phyloP scores from a whole-genome alignment of 1,284 basidiomycete species.

The Puccinia polysora region DNA sequence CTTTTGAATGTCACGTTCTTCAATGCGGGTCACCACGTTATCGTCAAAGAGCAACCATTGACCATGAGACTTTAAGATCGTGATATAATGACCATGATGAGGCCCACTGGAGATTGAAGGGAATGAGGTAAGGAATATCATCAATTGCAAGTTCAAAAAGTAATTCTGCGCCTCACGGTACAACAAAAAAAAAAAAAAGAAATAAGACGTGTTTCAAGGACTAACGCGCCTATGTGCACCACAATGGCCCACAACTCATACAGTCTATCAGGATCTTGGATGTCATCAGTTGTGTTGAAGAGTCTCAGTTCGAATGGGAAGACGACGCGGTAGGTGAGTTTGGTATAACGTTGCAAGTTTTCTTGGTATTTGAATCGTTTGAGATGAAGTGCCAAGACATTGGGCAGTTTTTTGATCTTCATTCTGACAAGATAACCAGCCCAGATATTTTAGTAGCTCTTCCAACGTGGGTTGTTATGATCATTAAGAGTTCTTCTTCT shows the following conservation, averaged over 20 bases:
- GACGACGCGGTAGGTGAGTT: conserved; percentile 89
- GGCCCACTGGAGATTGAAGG: conserved; percentile 67
- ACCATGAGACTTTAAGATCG: conserved; percentile 79
- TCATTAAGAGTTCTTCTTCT: no score
- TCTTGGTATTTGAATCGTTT: conserved; percentile 99
- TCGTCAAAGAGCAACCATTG: conserved; percentile 94
- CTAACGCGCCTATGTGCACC: conserved; percentile 92
- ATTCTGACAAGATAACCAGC: conserved; percentile 61
- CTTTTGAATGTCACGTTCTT: conserved; percentile 80
- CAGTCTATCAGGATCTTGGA: conserved; percentile 73
- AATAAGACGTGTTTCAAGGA: conserved; percentile 47
- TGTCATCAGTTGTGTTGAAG: conserved; percentile 94
- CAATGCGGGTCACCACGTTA: conserved; percentile 78
- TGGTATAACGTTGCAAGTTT: conserved; percentile 78
- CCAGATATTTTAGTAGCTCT: conserved; percentile 15
- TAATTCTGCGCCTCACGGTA: no score
- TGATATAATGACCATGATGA: conserved; percentile 94
- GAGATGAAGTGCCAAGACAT: conserved; percentile 86
- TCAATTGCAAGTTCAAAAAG: not conserved
- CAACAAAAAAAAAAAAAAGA: conserved; percentile 11
- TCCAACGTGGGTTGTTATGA: conserved; percentile 3
- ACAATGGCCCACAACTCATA: conserved; percentile 94
- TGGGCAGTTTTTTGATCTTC: conserved; percentile 94
- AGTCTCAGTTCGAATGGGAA: conserved; percentile 89
- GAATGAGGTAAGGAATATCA: not conserved